These are phyloP conservation scores for Gossypium australe DNA, from an alignment of 345 rosid genomes.

Conservation along the genomic window DNA sequence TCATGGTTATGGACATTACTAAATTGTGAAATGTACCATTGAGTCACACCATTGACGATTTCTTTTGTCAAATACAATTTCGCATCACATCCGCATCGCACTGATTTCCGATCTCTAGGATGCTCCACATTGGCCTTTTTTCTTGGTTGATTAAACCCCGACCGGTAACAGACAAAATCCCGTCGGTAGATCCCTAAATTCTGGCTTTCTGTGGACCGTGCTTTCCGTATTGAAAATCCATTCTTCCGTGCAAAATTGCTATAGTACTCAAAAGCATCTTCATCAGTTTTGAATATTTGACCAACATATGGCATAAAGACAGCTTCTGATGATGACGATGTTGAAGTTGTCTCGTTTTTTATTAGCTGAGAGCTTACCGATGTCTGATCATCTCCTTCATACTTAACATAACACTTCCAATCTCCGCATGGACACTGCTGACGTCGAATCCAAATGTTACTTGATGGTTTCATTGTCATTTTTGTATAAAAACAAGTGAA, in stretches of 20 bases:
- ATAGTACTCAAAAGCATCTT: slow-evolving; percentile 83
- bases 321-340: slow-evolving; percentile 39
- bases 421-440: slow-evolving; percentile 97
- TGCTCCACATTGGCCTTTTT: slow-evolving; percentile 89
- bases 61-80: slow-evolving; percentile 82
- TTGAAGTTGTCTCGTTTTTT: slow-evolving; percentile 48
- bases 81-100: slow-evolving; percentile 92
- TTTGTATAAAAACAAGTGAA: slow-evolving; percentile 9
- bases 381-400: slow-evolving; percentile 64
- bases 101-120: slow-evolving; percentile 89
- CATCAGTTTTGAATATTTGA: slow-evolving; percentile 71
- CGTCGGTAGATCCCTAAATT: slow-evolving; percentile 78
- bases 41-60: slow-evolving; percentile 50
- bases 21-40: slow-evolving; percentile 88
- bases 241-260: slow-evolving; percentile 73
- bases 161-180: slow-evolving; percentile 93
- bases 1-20: slow-evolving; percentile 96
- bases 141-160: slow-evolving; percentile 89
- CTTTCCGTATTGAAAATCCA: slow-evolving; percentile 90
- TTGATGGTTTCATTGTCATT: slow-evolving; percentile 55
- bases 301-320: slow-evolving; percentile 80
- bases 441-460: slow-evolving; percentile 76
- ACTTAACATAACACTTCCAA: slow-evolving; percentile 75
- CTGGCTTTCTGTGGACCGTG: slow-evolving; percentile 84
- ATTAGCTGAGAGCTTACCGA: slow-evolving; percentile 35